A percentile compares a stretch with the other conserved stretches of the same genome.
phyloP scores from a whole-genome alignment of 306 rosid species.

The Dryas drummondii region DNA sequence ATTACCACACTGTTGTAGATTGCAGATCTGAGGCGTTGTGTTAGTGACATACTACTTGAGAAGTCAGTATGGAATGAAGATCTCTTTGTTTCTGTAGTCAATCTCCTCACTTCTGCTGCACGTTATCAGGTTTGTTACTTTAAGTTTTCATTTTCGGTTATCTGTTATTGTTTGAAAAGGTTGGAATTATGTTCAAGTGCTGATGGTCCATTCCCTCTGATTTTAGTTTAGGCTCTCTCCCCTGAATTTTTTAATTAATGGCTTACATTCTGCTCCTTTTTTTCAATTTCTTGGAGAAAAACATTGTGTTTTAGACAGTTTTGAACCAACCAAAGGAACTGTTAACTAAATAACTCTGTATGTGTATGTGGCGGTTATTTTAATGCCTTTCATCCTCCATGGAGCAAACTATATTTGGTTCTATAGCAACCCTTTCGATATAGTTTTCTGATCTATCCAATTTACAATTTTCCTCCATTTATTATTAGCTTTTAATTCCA shows the following conservation, averaged over 20 bases:
- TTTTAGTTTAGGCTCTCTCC: background rate
- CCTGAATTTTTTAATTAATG: background rate
- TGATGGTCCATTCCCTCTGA: background rate
- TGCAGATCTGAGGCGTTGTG: conserved; percentile 54
- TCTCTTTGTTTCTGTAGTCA: conserved; percentile 70
- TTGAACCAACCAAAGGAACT: background rate
- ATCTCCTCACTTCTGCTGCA: conserved; percentile 76
- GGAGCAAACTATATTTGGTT: background rate
- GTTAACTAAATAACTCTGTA: background rate
- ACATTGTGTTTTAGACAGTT: background rate
- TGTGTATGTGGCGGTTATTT: background rate
- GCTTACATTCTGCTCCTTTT: background rate
- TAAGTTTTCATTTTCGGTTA: conserved; percentile 8
- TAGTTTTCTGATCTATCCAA: background rate
- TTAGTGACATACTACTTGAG: conserved; percentile 60
- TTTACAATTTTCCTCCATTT: background rate
- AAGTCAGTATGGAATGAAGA: conserved; percentile 63
- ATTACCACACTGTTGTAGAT: conserved; percentile 44
- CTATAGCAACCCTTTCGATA: background rate
- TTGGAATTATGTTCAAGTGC: background rate
- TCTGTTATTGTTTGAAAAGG: background rate
- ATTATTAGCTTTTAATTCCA: background rate
- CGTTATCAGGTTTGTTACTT: conserved; percentile 62
- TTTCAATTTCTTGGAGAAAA: background rate
- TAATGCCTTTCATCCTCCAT: background rate